These are phyloP conservation scores for Leptographium flavum DNA, from an alignment of 2,329 filamentous ascomycete genomes.

Conservation along the genomic window DNA sequence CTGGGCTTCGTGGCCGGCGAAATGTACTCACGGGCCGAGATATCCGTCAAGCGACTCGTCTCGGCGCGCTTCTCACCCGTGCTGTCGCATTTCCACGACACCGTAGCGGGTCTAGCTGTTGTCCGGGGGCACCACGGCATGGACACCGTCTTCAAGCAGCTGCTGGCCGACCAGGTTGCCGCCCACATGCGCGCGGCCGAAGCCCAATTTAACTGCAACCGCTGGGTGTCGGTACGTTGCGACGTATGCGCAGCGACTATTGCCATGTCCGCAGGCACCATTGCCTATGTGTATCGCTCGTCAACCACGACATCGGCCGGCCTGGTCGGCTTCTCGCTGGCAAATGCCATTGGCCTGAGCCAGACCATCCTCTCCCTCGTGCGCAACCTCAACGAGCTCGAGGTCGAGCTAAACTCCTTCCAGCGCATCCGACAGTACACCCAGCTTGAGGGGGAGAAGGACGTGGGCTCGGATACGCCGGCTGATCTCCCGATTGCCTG, in stretches of 20 bases:
- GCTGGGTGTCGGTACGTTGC: slow-evolving; percentile 81
- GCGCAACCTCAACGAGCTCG: slow-evolving; percentile 39
- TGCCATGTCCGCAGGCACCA: slow-evolving; percentile 73
- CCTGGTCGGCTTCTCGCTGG: slow-evolving; percentile 40
- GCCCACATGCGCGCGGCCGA: slow-evolving; percentile 17
- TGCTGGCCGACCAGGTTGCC: slow-evolving; percentile 17
- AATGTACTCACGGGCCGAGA: slow-evolving; percentile 29
- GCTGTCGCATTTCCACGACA: slow-evolving; percentile 37
- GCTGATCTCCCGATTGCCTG: neutral
- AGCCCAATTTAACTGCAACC: slow-evolving; percentile 50
- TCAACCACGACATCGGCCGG: slow-evolving; percentile 20
- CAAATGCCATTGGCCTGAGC: slow-evolving; percentile 38
- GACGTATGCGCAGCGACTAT: slow-evolving; percentile 77
- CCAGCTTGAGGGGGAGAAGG: neutral
- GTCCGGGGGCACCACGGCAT: slow-evolving; percentile 36
- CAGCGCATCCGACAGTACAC: slow-evolving; percentile 17
- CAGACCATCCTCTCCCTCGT: slow-evolving; percentile 37
- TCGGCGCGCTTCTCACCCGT: slow-evolving; percentile 33
- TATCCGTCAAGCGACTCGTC: slow-evolving; percentile 25
- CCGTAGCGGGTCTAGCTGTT: slow-evolving; percentile 14
- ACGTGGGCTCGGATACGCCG: neutral
- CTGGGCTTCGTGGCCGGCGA: slow-evolving; percentile 26
- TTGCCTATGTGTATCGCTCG: slow-evolving; percentile 21
- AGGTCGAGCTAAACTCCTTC: slow-evolving; percentile 39
- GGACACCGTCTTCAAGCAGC: slow-evolving; percentile 14